phyloP scores from a whole-genome alignment of 495 filamentous ascomycete species.

The Hypoxylon intermedium region DNA sequence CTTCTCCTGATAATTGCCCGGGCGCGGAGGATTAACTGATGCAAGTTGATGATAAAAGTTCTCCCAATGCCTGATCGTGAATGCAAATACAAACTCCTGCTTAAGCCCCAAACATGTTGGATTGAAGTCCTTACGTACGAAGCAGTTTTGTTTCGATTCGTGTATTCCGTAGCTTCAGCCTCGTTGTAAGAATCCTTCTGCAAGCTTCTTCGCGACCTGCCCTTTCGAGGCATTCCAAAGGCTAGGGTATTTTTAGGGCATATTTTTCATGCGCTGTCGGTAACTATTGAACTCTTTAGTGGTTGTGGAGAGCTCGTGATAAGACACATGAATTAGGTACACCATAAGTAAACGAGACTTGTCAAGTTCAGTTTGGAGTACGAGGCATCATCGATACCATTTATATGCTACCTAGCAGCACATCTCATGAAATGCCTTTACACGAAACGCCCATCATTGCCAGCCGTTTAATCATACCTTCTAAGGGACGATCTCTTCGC shows the following conservation, averaged over 20 bases:
- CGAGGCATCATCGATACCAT: constrained; percentile 13
- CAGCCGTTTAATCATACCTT: constrained; percentile 12
- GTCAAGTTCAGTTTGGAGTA: not conserved
- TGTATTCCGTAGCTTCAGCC: constrained; percentile 6
- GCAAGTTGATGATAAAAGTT: no score
- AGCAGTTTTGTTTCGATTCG: constrained; percentile 17
- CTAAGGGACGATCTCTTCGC: constrained; percentile 69
- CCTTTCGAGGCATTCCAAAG: not conserved
- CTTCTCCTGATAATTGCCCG: no score
- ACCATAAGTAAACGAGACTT: no score
- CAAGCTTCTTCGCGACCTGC: not conserved
- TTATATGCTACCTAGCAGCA: constrained; percentile 24
- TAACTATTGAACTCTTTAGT: no score
- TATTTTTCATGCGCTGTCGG: no score
- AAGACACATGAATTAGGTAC: no score
- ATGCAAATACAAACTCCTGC: not conserved
- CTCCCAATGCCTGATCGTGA: no score
- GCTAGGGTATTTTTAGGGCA: no score
- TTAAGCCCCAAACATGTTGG: not conserved
- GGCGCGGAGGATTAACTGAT: no score
- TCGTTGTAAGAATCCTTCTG: constrained; percentile 4
- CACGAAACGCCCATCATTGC: constrained; percentile 40
- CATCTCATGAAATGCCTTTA: constrained; percentile 30
- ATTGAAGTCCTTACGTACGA: not conserved
- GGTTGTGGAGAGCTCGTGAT: no score